Conservation (phyloP, 441 rosid species). For the Lepidium campestre region DNA sequence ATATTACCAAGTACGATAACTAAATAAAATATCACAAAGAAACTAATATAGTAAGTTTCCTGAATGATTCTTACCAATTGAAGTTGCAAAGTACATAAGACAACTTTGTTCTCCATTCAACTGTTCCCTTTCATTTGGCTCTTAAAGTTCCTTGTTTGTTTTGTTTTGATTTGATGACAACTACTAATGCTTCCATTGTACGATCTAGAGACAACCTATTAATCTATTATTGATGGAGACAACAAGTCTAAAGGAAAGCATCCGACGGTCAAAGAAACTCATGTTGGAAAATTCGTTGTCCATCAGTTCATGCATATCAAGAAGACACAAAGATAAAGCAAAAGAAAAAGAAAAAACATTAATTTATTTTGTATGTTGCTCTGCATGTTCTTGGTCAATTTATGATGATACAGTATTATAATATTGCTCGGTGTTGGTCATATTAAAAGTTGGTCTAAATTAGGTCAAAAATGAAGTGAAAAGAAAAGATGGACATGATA, state of each 20-base stretch:
- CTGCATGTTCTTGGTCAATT: too few species aligned
- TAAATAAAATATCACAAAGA: neutral
- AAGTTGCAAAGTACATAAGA: neutral
- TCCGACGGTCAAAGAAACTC: slow-evolving; percentile 16
- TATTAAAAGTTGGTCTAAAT: neutral
- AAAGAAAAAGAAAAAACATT: too few species aligned
- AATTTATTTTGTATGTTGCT: too few species aligned
- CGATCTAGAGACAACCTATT: slow-evolving; percentile 1
- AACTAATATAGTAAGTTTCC: neutral
- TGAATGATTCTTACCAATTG: neutral
- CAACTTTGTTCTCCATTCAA: neutral
- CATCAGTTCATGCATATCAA: slow-evolving; percentile 12
- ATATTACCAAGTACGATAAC: too few species aligned
- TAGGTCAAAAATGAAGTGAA: neutral
- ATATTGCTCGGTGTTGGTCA: too few species aligned
- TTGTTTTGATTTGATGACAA: too few species aligned
- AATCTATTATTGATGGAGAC: neutral
- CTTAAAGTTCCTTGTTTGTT: neutral
- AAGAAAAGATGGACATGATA: neutral
- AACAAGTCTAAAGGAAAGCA: neutral
- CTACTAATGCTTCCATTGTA: neutral
- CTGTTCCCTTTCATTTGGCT: slow-evolving; percentile 1
- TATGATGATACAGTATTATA: too few species aligned
- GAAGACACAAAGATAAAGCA: too few species aligned
- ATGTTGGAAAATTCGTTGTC: neutral